These are phyloP conservation scores for Fusarium veterinarium DNA, from an alignment of 2,329 filamentous ascomycete genomes.

Conservation along the genomic window DNA sequence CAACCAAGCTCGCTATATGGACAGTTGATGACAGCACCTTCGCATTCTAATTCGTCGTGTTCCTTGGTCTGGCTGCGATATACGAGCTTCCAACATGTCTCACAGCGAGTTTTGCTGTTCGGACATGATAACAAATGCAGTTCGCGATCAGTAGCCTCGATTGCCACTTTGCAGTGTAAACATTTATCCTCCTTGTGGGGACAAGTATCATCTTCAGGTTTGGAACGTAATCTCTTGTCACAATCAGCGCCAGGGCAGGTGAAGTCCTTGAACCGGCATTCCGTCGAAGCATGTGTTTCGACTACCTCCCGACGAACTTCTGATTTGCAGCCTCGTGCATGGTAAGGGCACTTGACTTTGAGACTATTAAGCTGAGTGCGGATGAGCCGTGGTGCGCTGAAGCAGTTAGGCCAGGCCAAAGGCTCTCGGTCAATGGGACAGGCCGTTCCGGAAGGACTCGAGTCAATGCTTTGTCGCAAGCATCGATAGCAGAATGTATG, in stretches of 20 bases:
- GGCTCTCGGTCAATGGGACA: conserved; percentile 70
- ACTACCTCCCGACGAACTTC: conserved; percentile 65
- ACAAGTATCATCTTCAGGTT: conserved; percentile 64
- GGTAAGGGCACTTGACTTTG: conserved; percentile 68
- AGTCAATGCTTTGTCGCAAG: conserved; percentile 57
- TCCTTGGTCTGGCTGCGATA: conserved; percentile 58
- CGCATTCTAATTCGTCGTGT: conserved; percentile 62
- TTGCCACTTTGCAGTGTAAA: conserved; percentile 62
- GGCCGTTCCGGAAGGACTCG: conserved; percentile 54
- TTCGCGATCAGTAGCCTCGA: conserved; percentile 59
- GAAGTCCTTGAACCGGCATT: conserved; percentile 67
- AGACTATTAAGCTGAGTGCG: conserved; percentile 71
- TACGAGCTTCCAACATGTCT: conserved; percentile 59
- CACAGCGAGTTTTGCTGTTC: conserved; percentile 61
- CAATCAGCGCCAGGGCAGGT: conserved; percentile 67
- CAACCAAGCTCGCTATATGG: conserved; percentile 53
- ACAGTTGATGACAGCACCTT: conserved; percentile 63
- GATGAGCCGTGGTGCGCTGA: conserved; percentile 60
- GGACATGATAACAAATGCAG: conserved; percentile 56
- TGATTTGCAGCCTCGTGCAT: conserved; percentile 60
- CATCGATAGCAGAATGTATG: conserved; percentile 74
- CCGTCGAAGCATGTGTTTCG: conserved; percentile 65
- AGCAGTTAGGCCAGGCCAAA: conserved; percentile 53
- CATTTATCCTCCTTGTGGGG: conserved; percentile 65
- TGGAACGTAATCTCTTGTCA: conserved; percentile 62